Conservation (phyloP, 305 asterid genomes). For the Stenogyne calaminthoides region DNA sequence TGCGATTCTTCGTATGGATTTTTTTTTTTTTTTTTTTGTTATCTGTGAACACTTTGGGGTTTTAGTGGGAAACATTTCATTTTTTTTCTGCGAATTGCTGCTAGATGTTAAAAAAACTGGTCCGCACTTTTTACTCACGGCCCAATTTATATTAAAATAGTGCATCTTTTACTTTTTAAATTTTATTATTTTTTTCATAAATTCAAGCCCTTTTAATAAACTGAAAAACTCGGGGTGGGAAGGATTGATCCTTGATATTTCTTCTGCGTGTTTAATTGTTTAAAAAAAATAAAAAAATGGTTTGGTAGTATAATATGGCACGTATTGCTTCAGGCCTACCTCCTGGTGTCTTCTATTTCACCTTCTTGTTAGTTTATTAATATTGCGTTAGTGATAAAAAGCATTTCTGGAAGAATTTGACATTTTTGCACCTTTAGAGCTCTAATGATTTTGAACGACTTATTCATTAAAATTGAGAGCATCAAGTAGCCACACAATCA, state of each 20-base stretch:
- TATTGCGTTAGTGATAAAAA: background rate
- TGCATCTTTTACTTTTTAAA: background rate
- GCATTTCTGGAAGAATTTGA: background rate
- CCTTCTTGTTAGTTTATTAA: background rate
- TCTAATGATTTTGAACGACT: background rate
- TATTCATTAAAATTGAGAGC: background rate
- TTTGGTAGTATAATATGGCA: background rate
- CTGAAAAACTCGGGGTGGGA: background rate
- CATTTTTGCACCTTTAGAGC: background rate
- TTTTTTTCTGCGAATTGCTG: background rate
- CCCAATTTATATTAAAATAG: background rate
- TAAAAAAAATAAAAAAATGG: too few relatives aligned
- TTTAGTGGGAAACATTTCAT: background rate
- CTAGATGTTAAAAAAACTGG: background rate
- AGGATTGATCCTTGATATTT: background rate
- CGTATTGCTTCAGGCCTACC: background rate
- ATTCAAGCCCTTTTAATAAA: background rate
- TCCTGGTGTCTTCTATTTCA: background rate
- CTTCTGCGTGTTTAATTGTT: conserved; percentile 1
- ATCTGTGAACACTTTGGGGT: background rate
- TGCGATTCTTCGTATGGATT: too few relatives aligned
- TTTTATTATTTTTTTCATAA: background rate
- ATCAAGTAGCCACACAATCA: background rate
- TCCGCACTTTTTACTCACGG: background rate
- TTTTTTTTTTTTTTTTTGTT: background rate